phyloP scores from a whole-genome alignment of 23 red algal species.

The Gracilaria gracilis region DNA sequence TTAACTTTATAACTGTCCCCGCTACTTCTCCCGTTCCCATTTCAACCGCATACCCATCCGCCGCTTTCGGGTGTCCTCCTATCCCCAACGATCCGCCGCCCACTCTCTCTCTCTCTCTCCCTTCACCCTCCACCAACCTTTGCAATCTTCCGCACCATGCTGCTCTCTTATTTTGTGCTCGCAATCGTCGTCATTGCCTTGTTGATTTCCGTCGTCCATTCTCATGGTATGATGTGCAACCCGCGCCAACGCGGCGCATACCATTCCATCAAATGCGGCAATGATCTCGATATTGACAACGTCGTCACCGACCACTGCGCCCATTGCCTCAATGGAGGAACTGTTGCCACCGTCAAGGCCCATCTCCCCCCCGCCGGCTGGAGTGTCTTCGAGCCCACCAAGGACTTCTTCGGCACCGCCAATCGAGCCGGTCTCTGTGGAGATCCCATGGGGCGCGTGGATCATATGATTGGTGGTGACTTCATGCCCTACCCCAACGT shows the following conservation, averaged over 20 bases:
- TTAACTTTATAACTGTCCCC: not conserved
- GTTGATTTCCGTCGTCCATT: not conserved
- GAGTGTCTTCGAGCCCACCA: conserved; percentile 50
- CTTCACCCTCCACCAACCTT: not conserved
- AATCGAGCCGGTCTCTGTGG: conserved; percentile 43
- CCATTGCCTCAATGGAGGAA: conserved; percentile 70
- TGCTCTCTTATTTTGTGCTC: not conserved
- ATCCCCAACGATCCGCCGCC: not conserved
- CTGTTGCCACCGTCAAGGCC: conserved; percentile 54
- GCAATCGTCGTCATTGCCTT: not conserved
- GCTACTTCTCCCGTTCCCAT: not conserved
- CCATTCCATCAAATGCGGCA: conserved; percentile 19
- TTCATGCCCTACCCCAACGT: conserved; percentile 67
- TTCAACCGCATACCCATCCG: not conserved
- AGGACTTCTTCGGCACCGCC: conserved; percentile 34
- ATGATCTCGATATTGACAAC: not conserved
- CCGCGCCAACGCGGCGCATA: conserved; percentile 42
- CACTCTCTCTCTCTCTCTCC: not conserved
- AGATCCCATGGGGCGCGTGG: conserved; percentile 32
- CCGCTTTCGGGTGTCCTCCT: not conserved
- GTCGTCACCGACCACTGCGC: conserved; percentile 53
- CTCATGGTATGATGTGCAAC: conserved; percentile 46
- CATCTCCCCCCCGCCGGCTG: conserved; percentile 44
- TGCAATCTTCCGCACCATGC: not conserved
- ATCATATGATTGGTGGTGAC: conserved; percentile 46